Evolutionary conservation across 306 rosid species (phyloP).

Genomic region (Cucurbita argyrosperma): DNA sequence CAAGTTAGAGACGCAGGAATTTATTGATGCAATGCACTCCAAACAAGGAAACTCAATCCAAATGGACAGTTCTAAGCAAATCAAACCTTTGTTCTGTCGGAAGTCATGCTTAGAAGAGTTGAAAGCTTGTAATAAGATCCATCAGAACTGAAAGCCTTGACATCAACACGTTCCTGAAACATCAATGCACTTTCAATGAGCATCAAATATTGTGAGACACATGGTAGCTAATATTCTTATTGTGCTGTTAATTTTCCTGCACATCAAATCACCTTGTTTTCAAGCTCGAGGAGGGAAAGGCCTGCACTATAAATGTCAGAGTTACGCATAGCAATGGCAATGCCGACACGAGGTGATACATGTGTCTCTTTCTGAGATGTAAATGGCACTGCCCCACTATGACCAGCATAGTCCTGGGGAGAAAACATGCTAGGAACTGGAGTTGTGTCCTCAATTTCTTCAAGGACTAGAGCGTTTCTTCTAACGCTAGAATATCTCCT

Average conservation of each 20-base stretch:
- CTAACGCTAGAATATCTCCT: conserved; percentile 46
- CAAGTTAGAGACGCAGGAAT: not conserved
- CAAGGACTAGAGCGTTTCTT: conserved; percentile 63
- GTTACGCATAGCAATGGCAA: conserved; percentile 52
- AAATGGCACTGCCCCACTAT: conserved; percentile 48
- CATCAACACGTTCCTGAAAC: conserved; percentile 77
- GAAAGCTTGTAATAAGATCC: conserved; percentile 95
- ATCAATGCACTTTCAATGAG: conserved; percentile 10
- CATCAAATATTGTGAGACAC: conserved; percentile 5
- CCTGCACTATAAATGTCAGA: conserved; percentile 75
- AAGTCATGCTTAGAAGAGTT: conserved; percentile 65
- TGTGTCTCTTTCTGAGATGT: conserved; percentile 62
- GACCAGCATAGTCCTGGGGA: conserved; percentile 66
- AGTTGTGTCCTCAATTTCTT: conserved; percentile 70
- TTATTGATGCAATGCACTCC: not conserved
- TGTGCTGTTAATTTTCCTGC: not conserved
- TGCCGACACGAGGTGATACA: conserved; percentile 75
- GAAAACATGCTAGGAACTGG: conserved; percentile 92
- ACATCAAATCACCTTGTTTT: conserved; percentile 64
- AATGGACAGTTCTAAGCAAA: not conserved
- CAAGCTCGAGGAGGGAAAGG: conserved; percentile 74
- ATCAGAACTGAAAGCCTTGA: conserved; percentile 69
- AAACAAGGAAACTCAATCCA: not conserved
- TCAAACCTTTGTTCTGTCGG: conserved; percentile 88
- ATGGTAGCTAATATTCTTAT: not conserved